phyloP scores from a whole-genome alignment of 139 green algal species.

The Chlamydomonas sphaeroides region DNA sequence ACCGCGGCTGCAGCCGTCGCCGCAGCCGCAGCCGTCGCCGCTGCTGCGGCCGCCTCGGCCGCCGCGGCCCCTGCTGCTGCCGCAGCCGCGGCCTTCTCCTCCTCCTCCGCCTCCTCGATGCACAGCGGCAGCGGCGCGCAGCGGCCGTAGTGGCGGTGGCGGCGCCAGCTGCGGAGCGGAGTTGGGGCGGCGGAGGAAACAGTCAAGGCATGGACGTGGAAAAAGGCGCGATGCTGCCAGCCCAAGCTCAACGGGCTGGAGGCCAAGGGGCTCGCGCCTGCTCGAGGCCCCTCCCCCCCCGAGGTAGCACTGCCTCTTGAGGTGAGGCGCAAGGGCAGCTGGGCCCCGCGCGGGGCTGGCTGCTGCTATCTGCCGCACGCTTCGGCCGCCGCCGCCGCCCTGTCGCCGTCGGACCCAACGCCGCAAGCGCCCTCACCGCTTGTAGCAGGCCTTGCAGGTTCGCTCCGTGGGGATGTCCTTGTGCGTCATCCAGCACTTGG shows the following conservation, averaged over 20 bases:
- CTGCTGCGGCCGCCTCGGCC: background rate
- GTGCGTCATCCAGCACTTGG: conserved; percentile 41
- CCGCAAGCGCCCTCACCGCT: conserved; percentile 5
- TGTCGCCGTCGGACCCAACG: too few relatives aligned
- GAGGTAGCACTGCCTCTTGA: too few relatives aligned
- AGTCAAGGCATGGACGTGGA: background rate
- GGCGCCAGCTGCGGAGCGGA: conserved; percentile 8
- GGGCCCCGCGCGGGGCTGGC: too few relatives aligned
- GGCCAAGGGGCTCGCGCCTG: too few relatives aligned
- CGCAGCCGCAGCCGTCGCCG: too few relatives aligned
- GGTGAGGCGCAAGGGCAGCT: too few relatives aligned
- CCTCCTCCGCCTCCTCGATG: background rate
- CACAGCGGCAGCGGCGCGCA: conserved; percentile 31
- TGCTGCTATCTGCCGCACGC: too few relatives aligned
- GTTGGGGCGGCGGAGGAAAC: background rate
- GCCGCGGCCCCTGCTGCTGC: background rate
- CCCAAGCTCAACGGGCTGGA: too few relatives aligned
- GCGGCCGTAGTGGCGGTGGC: conserved; percentile 28
- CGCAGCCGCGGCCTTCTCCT: background rate
- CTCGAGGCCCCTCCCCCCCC: too few relatives aligned
- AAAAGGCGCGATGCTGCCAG: too few relatives aligned
- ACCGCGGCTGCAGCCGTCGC: too few relatives aligned
- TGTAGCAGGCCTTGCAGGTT: conserved; percentile 41
- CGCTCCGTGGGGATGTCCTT: background rate
- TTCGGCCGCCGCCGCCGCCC: too few relatives aligned